Conservation (phyloP, 129 eudicot genomes). For the Lactuca sativa region DNA sequence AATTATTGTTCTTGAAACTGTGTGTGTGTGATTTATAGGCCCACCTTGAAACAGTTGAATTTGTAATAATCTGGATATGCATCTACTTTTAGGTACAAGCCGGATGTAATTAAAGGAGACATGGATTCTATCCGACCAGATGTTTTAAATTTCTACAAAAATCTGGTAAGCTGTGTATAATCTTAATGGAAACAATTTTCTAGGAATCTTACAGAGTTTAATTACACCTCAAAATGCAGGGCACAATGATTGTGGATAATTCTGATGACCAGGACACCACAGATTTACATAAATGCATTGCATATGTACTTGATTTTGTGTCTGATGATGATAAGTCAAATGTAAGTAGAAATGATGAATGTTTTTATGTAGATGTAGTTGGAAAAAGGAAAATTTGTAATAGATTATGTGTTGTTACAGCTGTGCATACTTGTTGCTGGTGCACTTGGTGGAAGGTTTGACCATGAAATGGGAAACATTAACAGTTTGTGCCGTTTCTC, state of each 20-base stretch:
- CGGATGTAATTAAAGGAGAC: constrained; percentile 88
- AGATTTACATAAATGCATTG: constrained; percentile 85
- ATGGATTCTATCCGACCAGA: constrained; percentile 86
- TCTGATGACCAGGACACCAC: constrained; percentile 95
- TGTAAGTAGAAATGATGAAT: constrained; percentile 34
- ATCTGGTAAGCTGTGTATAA: constrained; percentile 43
- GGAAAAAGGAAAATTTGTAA: not conserved
- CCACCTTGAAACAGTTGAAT: not conserved
- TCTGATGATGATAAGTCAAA: constrained; percentile 47
- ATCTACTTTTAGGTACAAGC: constrained; percentile 66
- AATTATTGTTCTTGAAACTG: not conserved
- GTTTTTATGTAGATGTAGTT: not conserved
- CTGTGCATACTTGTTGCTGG: constrained; percentile 89
- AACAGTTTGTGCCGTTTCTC: constrained; percentile 71
- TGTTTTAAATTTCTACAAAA: constrained; percentile 59
- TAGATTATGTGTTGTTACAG: constrained; percentile 28
- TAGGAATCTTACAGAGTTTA: not conserved
- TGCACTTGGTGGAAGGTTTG: constrained; percentile 98
- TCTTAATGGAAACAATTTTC: not conserved
- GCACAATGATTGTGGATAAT: constrained; percentile 64
- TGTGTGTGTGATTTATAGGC: not conserved
- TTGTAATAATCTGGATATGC: not conserved
- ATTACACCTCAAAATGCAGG: constrained; percentile 46
- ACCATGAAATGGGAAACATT: constrained; percentile 90
- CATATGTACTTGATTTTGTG: constrained; percentile 44